Evolutionary conservation across 352 stramenopile genomes (phyloP), one percentile per base, ranked within the genome.

Genomic region (Peronospora tabacina): DNA sequence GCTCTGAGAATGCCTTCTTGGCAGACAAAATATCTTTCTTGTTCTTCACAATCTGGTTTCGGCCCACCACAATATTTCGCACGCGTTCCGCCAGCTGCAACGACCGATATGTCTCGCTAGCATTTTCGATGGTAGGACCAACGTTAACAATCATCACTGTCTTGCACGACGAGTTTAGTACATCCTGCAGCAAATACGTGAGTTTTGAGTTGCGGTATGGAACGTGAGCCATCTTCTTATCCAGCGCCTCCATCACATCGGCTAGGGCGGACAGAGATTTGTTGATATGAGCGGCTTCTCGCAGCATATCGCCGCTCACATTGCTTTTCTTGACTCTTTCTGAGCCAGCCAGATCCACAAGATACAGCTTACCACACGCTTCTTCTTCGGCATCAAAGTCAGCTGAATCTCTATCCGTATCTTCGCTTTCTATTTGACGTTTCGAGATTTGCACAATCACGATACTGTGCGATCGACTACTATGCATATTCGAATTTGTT

Each of bases 181-280:
- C 90, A 76, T 97, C 93, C 66, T 97, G 85, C 6, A 99, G 65
- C 30, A 99, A 61, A 53, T 95, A 94, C n/a, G 96, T 99, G 7
- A 99, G 81, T 73, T 98, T 98, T 5, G 87, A 98, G 67, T 99
- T 97, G 62, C 95, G 77, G 56, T 98, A 99, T 33, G 95, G 95
- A 28, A 98, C 85, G 61, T 98, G 93, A 20, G 68, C 56, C 34
- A 84, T 68, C 67, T 97, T 97, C 52, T 87, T 88, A 56, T 94
- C 85, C 22, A 97, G 61, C 1, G 87, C 87, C 42, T 94, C 82
- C 78, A 96, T 95, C 13, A 96, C 85, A 68, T 98, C 93, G 5
- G 85, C 91, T 0, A 99, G 76, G 7, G 85, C 89, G 26, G 78
- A 93, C 0, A 99, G 72, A 37, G 82, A 93, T 42, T 89, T 90